Evolutionary conservation across 1,284 basidiomycete genomes (phyloP), one percentile per base, ranked within the genome.

Genomic region (Ustilago vetiveriae): DNA sequence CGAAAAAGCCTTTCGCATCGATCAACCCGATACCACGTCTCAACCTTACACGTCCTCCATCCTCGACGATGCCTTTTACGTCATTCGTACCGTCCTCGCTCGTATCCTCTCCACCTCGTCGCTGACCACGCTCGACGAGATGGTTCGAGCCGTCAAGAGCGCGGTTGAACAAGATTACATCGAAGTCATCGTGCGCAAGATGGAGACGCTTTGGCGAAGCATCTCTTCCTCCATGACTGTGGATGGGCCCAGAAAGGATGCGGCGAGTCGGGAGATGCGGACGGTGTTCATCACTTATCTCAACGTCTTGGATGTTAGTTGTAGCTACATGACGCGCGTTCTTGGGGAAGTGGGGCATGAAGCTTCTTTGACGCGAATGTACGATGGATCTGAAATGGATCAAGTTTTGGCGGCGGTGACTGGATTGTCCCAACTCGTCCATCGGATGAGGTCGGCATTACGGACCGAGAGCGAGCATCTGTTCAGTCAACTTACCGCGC

Each of bases 401-500:
- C 45, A 55, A 26, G 52, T 56, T 1, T 40, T 26, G n/a, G 44
- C 55, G 8, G 41, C 50, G 19, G 42, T 70, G 3, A 35, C 50
- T 6, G 45, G 57, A 10, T 36, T 71, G 4, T 47, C 39, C 3
- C 32, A 32, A 16, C 43, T 63, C 2, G 67, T 66, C 21, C 43
- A 52, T n/a, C 67, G 56, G 19, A 63, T 64, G 39, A 47, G 42
- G 1, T 74, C 49, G 9, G 58, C 45, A 24, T 21, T 63, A 3
- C 80, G 94, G 89, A 86, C 87, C 10, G 92, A 94, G 30, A 86
- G 97, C 36, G 95, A 98, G 72, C 92, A 94, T 75, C 85, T 98
- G 21, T 98, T 98, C 85, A 94, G 92, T 68, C 92, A 96, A 78
- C 85, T 97, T 9, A 87, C 94, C 54, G 87, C 92, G 22, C 92